These are phyloP conservation scores for Ustilago vetiveriae DNA, from an alignment of 1,284 basidiomycete species.

Conservation along the genomic window DNA sequence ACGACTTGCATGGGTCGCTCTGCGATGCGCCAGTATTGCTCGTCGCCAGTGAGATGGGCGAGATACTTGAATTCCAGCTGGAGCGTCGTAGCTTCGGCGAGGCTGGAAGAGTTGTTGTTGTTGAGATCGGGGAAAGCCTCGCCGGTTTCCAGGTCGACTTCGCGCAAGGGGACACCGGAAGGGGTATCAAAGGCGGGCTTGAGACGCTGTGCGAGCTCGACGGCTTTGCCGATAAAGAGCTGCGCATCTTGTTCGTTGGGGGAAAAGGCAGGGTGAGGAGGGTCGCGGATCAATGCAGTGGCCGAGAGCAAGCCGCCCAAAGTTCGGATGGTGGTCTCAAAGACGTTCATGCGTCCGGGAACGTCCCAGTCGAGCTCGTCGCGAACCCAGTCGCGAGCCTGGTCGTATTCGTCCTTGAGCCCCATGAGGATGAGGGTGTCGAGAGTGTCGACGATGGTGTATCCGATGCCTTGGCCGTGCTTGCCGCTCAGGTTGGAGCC, in stretches of 20 bases:
- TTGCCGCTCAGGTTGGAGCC: slow-evolving; percentile 59
- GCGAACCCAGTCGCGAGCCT: slow-evolving; percentile 82
- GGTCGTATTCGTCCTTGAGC: slow-evolving; percentile 78
- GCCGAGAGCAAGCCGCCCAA: slow-evolving; percentile 85
- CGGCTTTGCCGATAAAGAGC: slow-evolving; percentile 66
- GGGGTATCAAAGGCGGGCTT: slow-evolving; percentile 78
- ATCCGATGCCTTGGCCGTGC: slow-evolving; percentile 54
- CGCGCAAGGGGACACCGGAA: slow-evolving; percentile 81
- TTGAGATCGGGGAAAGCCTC: slow-evolving; percentile 76
- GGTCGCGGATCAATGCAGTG: slow-evolving; percentile 55
- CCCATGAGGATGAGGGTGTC: slow-evolving; percentile 90
- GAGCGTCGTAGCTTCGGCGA: slow-evolving; percentile 71
- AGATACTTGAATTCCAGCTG: slow-evolving; percentile 78
- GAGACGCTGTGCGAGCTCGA: slow-evolving; percentile 83
- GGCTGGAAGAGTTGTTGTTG: slow-evolving; percentile 77
- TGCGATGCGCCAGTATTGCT: slow-evolving; percentile 81
- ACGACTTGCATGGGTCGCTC: slow-evolving; percentile 70
- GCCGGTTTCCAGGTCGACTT: slow-evolving; percentile 78
- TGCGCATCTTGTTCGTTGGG: slow-evolving; percentile 50
- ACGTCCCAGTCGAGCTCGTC: slow-evolving; percentile 79
- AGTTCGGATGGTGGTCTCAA: slow-evolving; percentile 87
- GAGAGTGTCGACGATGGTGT: slow-evolving; percentile 67
- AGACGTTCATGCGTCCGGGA: slow-evolving; percentile 85
- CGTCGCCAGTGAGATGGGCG: slow-evolving; percentile 79
- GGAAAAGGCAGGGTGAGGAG: slow-evolving; percentile 41